Base-by-base conservation (phyloP, 345 rosid genomes). In the Citrus unshiu region DNA sequence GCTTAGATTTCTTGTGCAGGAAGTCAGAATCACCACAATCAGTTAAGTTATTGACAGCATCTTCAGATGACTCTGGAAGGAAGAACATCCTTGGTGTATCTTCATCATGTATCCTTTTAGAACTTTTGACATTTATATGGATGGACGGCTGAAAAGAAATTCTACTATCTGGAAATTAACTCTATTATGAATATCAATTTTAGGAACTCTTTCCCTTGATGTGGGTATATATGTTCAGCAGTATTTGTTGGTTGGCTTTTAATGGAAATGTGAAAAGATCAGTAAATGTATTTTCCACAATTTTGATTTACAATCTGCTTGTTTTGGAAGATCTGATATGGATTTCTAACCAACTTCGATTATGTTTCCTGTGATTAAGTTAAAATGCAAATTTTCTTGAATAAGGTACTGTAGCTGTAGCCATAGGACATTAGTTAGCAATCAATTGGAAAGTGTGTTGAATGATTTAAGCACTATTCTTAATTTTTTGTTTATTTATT, bases 21-120 rank as follows among this genome's bases (percentile, higher is more conserved):
- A 93, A 89, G 81, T 32, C 80, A 78, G 91, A 89, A 76, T 76
- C 89, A 72, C 85, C 92, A 61, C 98, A 90, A 81, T 77, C 89
- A 66, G 80, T 93, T 78, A 94, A 92, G 88, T 77, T 92, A 76
- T 82, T 97, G 86, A 88, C 94, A 14, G 85, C 93, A 74, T 84
- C 98, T 60, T 68, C 87, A 3, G 98, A 97, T 84, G 98, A 97
- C 79, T 79, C 91, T 46, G 83, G 88, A 69, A 94, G 92, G 89
- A 94, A 89, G 84, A 91, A 85, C 51, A 78, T 82, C 78, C 87
- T 94, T 64, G 93, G 97, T 72, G 81, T 81, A 81, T 82, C 89
- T 79, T 83, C 91, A 46, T 87, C 95, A 46, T 84, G 99, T 96
- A 96, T 96, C 99, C 99, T 89, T 83, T 18, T 63, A 43, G 9